Evolutionary conservation across 805 yeast genomes (phyloP), one percentile per base, ranked within the genome.

Genomic region (Lipomyces spencermartinsiae): DNA sequence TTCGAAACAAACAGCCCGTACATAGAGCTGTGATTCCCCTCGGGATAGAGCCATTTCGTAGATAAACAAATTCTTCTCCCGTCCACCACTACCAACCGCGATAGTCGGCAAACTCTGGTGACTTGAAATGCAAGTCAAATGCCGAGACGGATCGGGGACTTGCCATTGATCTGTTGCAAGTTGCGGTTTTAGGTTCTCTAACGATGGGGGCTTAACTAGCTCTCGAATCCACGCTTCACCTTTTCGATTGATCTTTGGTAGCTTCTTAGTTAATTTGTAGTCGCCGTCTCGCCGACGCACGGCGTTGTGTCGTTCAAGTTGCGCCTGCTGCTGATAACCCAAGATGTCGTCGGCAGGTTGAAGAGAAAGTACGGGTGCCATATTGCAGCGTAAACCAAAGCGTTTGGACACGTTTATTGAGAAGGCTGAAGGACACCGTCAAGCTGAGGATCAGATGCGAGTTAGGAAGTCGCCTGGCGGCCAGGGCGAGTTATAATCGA

Each of bases 31-130:
- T n/a, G 68, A 58, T 51, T 37, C 62, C n/a, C 65, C 65, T 22
- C 67, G 35, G 64, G 70, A 43, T 75, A 63, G 19, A 79, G 69
- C 83, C 61, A 86, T 78, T 66, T 84, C 87, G 73, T 86, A 87
- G 43, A 86, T 80, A 68, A 82, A 86, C 64, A 86, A 78, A 71
- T 87, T 86, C 68, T 82, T 77, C 12, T 76, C 78, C 7, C 71
- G 59, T 61, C 82, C 80, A 4, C 86, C 89, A 65, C 87, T 83
- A 4, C 87, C 83, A n/a, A 87, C 82, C 1, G 89, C 90, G 61
- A 87, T 75, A 4, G 83, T 75, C 1, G 84, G 82, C n/a, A 74
- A 74, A 7, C 74, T 68, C 49, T 63, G 60, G 43, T 80, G 81
- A 14, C 77, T 70, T 1, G 80, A 81, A 2, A 81, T 65, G 5